A percentile compares a stretch with the other conserved stretches of the same genome.
phyloP scores from a whole-genome alignment of 306 rosid species.

The Heteromeles arbutifolia region DNA sequence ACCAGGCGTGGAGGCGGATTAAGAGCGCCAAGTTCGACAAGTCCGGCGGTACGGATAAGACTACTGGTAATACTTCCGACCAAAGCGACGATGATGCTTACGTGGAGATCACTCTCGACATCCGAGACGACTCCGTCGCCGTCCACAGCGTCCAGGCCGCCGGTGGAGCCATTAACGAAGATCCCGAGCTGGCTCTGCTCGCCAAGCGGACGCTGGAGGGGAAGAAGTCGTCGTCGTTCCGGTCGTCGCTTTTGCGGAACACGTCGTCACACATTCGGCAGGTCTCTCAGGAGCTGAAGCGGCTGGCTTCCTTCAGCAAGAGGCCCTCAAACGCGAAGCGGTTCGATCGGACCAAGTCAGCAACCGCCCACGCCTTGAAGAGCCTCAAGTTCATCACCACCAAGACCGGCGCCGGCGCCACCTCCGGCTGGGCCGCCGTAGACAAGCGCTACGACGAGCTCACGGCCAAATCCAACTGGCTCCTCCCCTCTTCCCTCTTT shows the following conservation, averaged over 20 bases:
- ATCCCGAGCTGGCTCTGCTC: slow-evolving; percentile 37
- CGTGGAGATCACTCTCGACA: slow-evolving; percentile 55
- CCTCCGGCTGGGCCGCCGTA: slow-evolving; percentile 35
- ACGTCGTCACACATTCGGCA: slow-evolving; percentile 35
- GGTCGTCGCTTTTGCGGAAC: slow-evolving; percentile 26
- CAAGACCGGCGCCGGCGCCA: slow-evolving; percentile 19
- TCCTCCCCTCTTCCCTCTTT: slow-evolving; percentile 40
- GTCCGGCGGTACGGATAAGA: neutral
- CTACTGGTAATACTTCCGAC: neutral
- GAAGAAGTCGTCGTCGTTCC: slow-evolving; percentile 34
- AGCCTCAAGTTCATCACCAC: slow-evolving; percentile 47
- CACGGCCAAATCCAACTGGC: slow-evolving; percentile 36
- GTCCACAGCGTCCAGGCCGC: slow-evolving; percentile 54
- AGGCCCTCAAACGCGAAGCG: slow-evolving; percentile 15
- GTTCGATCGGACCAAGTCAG: slow-evolving; percentile 40
- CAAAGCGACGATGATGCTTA: slow-evolving; percentile 21
- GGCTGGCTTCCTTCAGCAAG: slow-evolving; percentile 31
- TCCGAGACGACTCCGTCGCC: slow-evolving; percentile 47
- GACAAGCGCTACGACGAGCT: slow-evolving; percentile 42
- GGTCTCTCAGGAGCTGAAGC: slow-evolving; percentile 54
- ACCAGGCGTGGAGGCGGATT: neutral
- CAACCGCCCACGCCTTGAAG: slow-evolving; percentile 44
- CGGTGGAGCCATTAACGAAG: slow-evolving; percentile 18
- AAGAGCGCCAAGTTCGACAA: slow-evolving; percentile 11
- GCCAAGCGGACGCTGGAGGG: slow-evolving; percentile 35